Evolutionary conservation across 176 grass and related monocot species (phyloP), one percentile per base, ranked within the genome.

Genomic region (Raddia distichophylla): DNA sequence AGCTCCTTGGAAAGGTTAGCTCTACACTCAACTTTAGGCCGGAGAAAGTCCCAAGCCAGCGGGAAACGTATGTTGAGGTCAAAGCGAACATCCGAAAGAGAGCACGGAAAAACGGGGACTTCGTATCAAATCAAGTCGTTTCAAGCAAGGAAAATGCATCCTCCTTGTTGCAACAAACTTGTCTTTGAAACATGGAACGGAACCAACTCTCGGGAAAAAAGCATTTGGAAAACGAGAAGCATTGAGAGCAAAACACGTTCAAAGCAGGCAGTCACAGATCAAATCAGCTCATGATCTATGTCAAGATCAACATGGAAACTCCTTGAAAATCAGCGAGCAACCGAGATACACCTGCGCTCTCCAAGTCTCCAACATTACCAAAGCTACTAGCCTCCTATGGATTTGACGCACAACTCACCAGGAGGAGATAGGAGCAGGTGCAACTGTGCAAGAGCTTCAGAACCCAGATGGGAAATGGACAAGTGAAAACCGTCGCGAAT

Each of bases 11-110:
- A 64, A 75, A 74, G 65, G 78, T 78, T 10, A 84, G 57, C 66
- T 84, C 0, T 6, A 81, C 89, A 88, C 89, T 91, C 89, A 84
- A 91, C 88, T 79, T 83, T 83, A 79, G 17, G 17, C 74, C 6
- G n/a, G 79, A 67, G 34, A 74, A 84, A 90, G 48, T 15, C 43
- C 79, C 22, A 67, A 62, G 27, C 44, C 35, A 52, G 11, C 45
- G 27, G 27, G 10, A 60, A 68, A 35, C 61, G 32, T 83, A 27
- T 48, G 67, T 0, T 54, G 74, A 74, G 74, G 74, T 86, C 74
- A 83, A 74, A 86, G 79, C 46, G 6, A 83, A 42, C 79, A 74
- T 44, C 55, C 27, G 32, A 78, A 85, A 71, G 43, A 76, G 13
- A 65, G 11, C 73, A 6, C 49, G 15, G 32, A 4, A 73, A 77